Conservation (phyloP, 2,329 filamentous ascomycete species). For the Cladosporium sphaerospermum region DNA sequence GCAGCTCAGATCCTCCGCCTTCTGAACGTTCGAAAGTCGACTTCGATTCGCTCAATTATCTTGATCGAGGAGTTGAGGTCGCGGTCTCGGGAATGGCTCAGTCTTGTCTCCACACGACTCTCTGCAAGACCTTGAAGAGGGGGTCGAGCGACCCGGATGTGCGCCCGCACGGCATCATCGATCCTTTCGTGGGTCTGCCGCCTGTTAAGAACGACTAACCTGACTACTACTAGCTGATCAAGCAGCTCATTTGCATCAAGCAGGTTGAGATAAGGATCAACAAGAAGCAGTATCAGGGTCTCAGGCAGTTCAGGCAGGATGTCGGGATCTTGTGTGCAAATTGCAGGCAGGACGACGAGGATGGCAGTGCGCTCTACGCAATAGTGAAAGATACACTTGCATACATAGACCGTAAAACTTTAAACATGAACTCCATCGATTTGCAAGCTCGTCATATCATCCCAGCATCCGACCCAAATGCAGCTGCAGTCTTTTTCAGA, state of each 20-base stretch:
- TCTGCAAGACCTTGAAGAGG: conserved; percentile 75
- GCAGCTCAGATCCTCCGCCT: no score
- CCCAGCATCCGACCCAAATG: no score
- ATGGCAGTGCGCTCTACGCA: conserved; percentile 76
- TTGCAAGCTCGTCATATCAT: no score
- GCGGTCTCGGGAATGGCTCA: no score
- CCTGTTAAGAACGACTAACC: conserved; percentile 75
- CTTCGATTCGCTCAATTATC: no score
- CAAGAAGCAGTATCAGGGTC: conserved; percentile 80
- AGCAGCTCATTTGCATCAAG: conserved; percentile 91
- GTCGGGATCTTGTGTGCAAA: conserved; percentile 81
- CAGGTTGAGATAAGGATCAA: conserved; percentile 93
- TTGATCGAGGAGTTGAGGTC: no score
- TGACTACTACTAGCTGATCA: conserved; percentile 92
- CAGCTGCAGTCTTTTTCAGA: no score
- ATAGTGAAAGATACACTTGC: no score
- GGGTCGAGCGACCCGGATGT: conserved; percentile 55
- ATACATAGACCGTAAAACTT: no score
- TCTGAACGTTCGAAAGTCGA: no score
- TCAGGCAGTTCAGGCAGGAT: conserved; percentile 76
- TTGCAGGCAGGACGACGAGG: conserved; percentile 93
- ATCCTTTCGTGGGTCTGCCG: conserved; percentile 87
- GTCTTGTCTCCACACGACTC: conserved; percentile 52
- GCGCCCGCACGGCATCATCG: conserved; percentile 74
- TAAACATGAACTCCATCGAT: no score